Conservation (phyloP, 202 grass and related monocot genomes). For the Setaria viridis region DNA sequence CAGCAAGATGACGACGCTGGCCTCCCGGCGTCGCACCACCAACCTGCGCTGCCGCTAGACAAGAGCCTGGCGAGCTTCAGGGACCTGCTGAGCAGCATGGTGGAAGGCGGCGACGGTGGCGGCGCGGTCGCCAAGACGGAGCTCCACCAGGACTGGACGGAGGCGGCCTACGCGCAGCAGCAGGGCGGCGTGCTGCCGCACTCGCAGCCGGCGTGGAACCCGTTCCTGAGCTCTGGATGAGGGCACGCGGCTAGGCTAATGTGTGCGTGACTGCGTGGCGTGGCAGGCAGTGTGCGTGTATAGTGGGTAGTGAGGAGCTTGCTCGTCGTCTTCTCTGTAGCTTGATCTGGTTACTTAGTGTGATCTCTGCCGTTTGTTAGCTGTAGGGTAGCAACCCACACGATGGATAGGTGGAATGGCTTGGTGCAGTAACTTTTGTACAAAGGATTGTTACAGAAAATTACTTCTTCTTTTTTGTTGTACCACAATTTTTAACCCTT, state of each 20-base stretch:
- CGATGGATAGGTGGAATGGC: background rate
- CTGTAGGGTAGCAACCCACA: background rate
- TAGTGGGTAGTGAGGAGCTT: background rate
- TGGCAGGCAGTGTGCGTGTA: background rate
- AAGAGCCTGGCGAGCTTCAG: conserved; percentile 29
- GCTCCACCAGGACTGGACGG: conserved; percentile 36
- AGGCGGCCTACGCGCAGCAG: conserved; percentile 36
- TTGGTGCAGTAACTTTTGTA: conserved; percentile 1
- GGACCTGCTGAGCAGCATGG: conserved; percentile 45
- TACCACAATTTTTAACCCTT: background rate
- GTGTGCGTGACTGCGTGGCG: background rate
- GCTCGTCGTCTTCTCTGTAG: background rate
- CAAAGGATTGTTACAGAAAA: conserved; percentile 5
- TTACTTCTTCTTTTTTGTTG: background rate
- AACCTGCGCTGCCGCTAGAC: background rate
- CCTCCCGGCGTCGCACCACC: background rate
- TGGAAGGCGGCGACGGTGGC: background rate
- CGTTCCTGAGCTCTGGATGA: conserved; percentile 44
- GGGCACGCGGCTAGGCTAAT: background rate
- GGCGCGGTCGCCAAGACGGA: background rate
- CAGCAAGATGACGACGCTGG: background rate
- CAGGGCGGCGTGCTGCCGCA: conserved; percentile 25
- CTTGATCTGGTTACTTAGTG: background rate
- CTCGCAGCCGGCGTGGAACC: conserved; percentile 48
- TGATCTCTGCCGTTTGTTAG: conserved; percentile 2